Conservation (phyloP, 2,329 filamentous ascomycete genomes). For the Clonostachys chloroleuca region DNA sequence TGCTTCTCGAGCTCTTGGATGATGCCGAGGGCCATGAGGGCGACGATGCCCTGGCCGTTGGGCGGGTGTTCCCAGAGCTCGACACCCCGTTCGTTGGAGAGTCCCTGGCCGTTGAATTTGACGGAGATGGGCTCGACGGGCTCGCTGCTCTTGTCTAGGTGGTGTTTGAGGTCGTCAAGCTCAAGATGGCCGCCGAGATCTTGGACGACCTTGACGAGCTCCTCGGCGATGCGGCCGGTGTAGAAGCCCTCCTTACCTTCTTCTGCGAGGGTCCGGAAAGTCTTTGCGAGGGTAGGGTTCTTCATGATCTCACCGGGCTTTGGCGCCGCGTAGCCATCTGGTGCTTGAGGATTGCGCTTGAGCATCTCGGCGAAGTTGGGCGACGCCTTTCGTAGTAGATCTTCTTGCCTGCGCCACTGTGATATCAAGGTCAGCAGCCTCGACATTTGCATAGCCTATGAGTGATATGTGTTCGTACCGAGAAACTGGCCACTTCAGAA, state of each 20-base stretch:
- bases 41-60: slow-evolving; percentile 93
- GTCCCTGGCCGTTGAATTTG: slow-evolving; percentile 64
- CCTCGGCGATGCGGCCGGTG: slow-evolving; percentile 74
- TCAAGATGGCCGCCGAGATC: slow-evolving; percentile 74
- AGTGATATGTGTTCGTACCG: slow-evolving; percentile 44
- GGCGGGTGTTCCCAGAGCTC: slow-evolving; percentile 96
- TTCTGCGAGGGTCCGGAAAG: slow-evolving; percentile 72
- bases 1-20: slow-evolving; percentile 77
- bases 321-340: slow-evolving; percentile 70
- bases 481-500: slow-evolving; percentile 68
- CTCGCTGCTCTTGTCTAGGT: slow-evolving; percentile 65
- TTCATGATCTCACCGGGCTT: slow-evolving; percentile 82
- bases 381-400: slow-evolving; percentile 64
- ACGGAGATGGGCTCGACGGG: slow-evolving; percentile 82
- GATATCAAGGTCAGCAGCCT: slow-evolving; percentile 23
- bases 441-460: neutral
- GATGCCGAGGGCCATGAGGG: slow-evolving; percentile 90
- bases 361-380: slow-evolving; percentile 87
- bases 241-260: slow-evolving; percentile 93
- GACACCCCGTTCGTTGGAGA: slow-evolving; percentile 43
- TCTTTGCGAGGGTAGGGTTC: slow-evolving; percentile 75
- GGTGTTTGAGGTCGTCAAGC: slow-evolving; percentile 74
- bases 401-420: slow-evolving; percentile 65
- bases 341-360: slow-evolving; percentile 66
- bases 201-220: slow-evolving; percentile 72